A percentile compares a stretch with the other conserved stretches of the same genome.
phyloP scores from a whole-genome alignment of 2,329 filamentous ascomycete genomes.

The Aspergillus uvarum region DNA sequence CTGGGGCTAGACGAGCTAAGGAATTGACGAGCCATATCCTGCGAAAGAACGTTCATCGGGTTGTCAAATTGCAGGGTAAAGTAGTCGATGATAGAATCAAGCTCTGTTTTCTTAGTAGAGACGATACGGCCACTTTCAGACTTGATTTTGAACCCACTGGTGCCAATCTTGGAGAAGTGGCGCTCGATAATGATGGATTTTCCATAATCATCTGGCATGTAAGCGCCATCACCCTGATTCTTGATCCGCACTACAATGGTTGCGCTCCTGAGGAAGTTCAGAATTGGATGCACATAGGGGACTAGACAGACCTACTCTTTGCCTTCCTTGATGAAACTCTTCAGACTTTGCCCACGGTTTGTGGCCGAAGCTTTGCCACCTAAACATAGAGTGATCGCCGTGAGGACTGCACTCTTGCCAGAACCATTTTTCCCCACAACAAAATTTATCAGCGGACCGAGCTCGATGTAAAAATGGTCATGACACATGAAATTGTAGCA shows the following conservation, averaged over 20 bases:
- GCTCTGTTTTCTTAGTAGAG: slow-evolving; percentile 78
- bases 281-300: slow-evolving; percentile 2
- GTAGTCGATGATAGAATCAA: slow-evolving; percentile 91
- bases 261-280: slow-evolving; percentile 44
- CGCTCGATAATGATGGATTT: slow-evolving; percentile 87
- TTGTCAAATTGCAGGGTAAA: slow-evolving; percentile 95
- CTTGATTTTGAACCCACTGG: slow-evolving; percentile 85
- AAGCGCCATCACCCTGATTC: slow-evolving; percentile 82
- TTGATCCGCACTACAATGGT: slow-evolving; percentile 82
- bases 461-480: slow-evolving; percentile 70
- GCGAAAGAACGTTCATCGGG: slow-evolving; percentile 90
- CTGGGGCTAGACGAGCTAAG: slow-evolving; percentile 77
- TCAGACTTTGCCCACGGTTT: slow-evolving; percentile 85
- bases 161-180: slow-evolving; percentile 72
- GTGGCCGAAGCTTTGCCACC: slow-evolving; percentile 91
- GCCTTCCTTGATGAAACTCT: slow-evolving; percentile 88
- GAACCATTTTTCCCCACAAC: slow-evolving; percentile 97
- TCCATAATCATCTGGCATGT: slow-evolving; percentile 78
- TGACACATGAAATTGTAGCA: slow-evolving; percentile 98
- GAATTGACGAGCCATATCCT: slow-evolving; percentile 92
- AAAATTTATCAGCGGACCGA: slow-evolving; percentile 97
- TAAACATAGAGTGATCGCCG: slow-evolving; percentile 89
- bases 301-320: slow-evolving; percentile 58
- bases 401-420: slow-evolving; percentile 93
- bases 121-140: slow-evolving; percentile 67